Evolutionary conservation across 2,329 filamentous ascomycete species (phyloP), one percentile per base, ranked within the genome.

Genomic region (Atkinsonella hypoxylon): DNA sequence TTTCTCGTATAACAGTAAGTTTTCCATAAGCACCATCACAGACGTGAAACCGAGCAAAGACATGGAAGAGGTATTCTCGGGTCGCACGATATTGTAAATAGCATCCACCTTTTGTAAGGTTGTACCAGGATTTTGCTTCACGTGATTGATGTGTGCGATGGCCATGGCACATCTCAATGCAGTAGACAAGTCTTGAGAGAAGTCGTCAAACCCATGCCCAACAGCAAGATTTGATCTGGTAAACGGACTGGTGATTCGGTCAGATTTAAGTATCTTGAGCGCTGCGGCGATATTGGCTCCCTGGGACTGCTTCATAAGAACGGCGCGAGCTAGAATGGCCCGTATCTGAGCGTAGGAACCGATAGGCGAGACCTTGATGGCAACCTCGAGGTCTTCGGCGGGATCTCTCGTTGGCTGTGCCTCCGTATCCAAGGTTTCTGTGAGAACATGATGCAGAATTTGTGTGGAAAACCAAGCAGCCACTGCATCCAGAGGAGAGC

Each of bases 381-480:
- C 88, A 34, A 87, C 73, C 1, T 80, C 74, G 32, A 95, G 73
- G 51, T 81, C 73, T 52, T 65, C 70, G 2, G 46, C 51, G 45
- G 52, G 55, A 2, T 55, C 56, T 17, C 46, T 32, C 12, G 56
- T 44, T 6, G 48, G 50, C 18, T 62, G 55, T 17, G 68, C 62
- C 11, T 75, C 72, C 52, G 77, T 76, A 32, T 73, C 75, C 34
- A 94, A 73, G 36, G 78, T 82, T 15, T 73, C 72, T 12, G 81
- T 72, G 30, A 96, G 75, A 2, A 81, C 82, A 51, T 78, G 76
- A 59, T 89, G 86, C 38, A 95, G 70, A 12, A 80, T 74, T 50
- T 84, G 75, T 55, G 81, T 88, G 0, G 90, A 94, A 72, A 83
- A 93, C 90, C 90, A 96, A 2, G 90, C 88, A 7, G 90, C 88